Evolutionary conservation across 2,329 filamentous ascomycete genomes (phyloP), one percentile per base, ranked within the genome.

Genomic region (Pseudogymnoascus sp.): DNA sequence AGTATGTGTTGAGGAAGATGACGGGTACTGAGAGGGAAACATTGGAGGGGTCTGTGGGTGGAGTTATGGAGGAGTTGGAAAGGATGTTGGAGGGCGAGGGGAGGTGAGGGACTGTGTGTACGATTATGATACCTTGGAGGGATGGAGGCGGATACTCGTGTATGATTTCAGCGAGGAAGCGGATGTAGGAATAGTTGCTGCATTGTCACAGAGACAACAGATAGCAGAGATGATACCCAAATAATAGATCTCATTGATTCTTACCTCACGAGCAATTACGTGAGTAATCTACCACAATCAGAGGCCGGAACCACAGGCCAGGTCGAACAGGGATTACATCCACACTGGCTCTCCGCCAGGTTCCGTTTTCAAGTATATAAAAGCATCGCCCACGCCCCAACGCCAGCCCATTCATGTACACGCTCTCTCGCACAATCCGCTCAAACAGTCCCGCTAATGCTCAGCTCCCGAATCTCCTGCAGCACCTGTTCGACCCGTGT

Each of bases 381-480:
- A 50, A 50, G 89, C 67, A 93, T 87, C 69, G 77, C 83, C 63
- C 94, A 90, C 75, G 81, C 81, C 58, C 90, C 90, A 38, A 89
- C 87, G 5, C 77, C 86, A 58, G 77, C 84, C 65, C 84, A 85
- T 66, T 90, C 89, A 1, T 94, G 94, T 83, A 95, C 54, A 90
- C 90, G 62, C 79, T 95, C 58, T 90, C 90, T 9, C 22, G 7
- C 22, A 22, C 41, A 28, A 16, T 22, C 14, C 43, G 25, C 43
- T 73, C 74, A 87, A 60, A 87, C 84, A 2, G 84, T 87, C 47
- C 85, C 85, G 68, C 84, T 87, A 79, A 99, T 99, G 76, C 93
- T 97, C 75, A 99, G 75, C 76, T 97, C 94, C 66, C 94, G 81
- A 74, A 99, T 99, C 79, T 99, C 92, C 72, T 97, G 92, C 75